Evolutionary conservation across 1,284 basidiomycete species (phyloP).

Genomic region (Phylloporus sp.): DNA sequence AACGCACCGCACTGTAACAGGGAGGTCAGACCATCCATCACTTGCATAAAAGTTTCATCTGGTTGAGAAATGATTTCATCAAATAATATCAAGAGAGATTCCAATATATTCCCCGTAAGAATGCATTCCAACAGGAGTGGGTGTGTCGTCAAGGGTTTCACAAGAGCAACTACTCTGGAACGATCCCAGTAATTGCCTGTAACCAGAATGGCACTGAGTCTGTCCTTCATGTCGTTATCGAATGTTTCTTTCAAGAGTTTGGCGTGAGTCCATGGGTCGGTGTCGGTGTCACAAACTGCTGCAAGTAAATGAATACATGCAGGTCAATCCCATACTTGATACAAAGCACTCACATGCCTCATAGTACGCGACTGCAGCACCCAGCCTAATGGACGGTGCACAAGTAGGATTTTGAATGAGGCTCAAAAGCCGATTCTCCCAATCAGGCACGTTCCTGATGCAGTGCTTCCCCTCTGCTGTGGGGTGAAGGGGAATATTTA

Average conservation of each 20-base stretch:
- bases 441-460: conserved; percentile 22
- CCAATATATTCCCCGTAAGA: conserved; percentile 25
- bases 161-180: conserved; percentile 32
- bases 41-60: conserved; percentile 23
- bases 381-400: conserved; percentile 27
- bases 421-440: conserved; percentile 15
- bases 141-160: conserved; percentile 29
- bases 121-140: conserved; percentile 18
- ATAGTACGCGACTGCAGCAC: conserved; percentile 32
- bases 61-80: conserved; percentile 17
- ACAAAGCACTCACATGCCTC: conserved; percentile 28
- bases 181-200: too few relatives aligned
- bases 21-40: conserved; percentile 31
- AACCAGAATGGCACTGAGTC: too few relatives aligned
- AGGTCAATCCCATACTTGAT: too few relatives aligned
- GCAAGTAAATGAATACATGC: too few relatives aligned
- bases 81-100: conserved; percentile 22
- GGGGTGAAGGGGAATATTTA: not conserved
- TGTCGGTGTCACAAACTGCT: too few relatives aligned
- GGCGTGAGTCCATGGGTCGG: too few relatives aligned
- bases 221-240: too few relatives aligned
- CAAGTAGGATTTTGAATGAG: conserved; percentile 17
- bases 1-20: conserved; percentile 32
- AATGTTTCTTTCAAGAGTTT: too few relatives aligned
- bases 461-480: conserved; percentile 36